phyloP scores from a whole-genome alignment of 2,329 filamentous ascomycete species.

The Hymenoscyphus linearis region DNA sequence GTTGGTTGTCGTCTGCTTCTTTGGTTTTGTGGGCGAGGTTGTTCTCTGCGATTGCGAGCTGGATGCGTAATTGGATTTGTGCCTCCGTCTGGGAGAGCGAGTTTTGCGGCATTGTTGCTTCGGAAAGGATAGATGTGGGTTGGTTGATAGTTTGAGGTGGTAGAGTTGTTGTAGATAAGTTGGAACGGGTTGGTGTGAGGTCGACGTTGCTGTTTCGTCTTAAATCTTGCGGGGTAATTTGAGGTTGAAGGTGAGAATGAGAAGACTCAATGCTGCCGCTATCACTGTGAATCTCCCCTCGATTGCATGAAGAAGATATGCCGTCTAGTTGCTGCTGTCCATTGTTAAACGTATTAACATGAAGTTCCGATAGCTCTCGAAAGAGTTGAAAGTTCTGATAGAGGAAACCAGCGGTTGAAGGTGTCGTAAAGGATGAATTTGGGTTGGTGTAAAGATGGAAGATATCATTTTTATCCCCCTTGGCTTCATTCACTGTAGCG shows the following conservation, averaged over 20 bases:
- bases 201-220: not conserved
- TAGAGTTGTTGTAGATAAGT: not conserved
- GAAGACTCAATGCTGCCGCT: not conserved
- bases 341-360: not conserved
- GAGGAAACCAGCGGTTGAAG: not conserved
- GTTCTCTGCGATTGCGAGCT: conserved; percentile 24
- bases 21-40: conserved; percentile 17
- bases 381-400: not conserved
- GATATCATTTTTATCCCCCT: not conserved
- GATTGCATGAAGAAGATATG: not conserved
- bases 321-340: not conserved
- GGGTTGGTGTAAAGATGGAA: not conserved
- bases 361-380: not conserved
- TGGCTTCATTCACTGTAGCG: not conserved
- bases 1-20: conserved; percentile 10
- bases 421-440: not conserved
- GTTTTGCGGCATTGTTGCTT: not conserved
- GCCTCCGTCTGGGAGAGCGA: conserved; percentile 1
- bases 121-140: not conserved
- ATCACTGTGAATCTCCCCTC: not conserved
- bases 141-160: not conserved
- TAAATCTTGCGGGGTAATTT: not conserved
- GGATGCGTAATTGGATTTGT: conserved; percentile 14
- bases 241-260: not conserved
- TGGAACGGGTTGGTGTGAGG: not conserved